Conservation (phyloP, 2,329 filamentous ascomycete species). For the Fusarium piperis region DNA sequence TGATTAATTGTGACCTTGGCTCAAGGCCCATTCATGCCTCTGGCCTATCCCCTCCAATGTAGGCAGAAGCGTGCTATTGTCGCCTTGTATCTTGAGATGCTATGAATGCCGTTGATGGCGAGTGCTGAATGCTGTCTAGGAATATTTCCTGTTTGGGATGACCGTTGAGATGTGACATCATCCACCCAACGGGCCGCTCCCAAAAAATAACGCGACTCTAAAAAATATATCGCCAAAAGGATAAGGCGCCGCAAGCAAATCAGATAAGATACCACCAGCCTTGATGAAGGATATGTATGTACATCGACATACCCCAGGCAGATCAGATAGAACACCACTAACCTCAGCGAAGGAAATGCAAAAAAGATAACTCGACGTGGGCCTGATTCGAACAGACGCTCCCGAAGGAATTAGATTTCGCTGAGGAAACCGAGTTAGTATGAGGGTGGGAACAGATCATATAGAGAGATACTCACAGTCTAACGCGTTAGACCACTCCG, state of each 20-base stretch:
- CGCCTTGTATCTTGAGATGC: not conserved
- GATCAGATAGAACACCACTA: not conserved
- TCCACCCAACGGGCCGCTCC: not conserved
- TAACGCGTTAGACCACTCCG: not conserved
- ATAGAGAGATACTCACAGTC: too few relatives aligned
- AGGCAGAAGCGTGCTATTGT: not conserved
- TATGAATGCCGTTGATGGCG: not conserved
- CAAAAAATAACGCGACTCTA: not conserved
- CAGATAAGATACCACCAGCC: not conserved
- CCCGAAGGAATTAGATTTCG: slow-evolving; percentile 4
- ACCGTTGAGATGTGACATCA: not conserved
- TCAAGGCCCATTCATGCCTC: too few relatives aligned
- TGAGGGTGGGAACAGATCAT: too few relatives aligned
- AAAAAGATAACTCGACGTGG: not conserved
- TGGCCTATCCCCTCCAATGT: too few relatives aligned
- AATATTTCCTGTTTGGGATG: not conserved
- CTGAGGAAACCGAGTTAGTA: too few relatives aligned
- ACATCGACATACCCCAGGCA: too few relatives aligned
- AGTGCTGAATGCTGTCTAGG: not conserved
- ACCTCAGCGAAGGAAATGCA: not conserved
- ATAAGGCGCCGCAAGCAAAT: not conserved
- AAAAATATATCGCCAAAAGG: not conserved
- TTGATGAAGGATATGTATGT: not conserved
- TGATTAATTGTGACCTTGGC: not conserved
- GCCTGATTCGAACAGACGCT: slow-evolving; percentile 1